Percentiles rank a stretch among this genome's conserved stretches.
Evolutionary conservation across 2,329 filamentous ascomycete species (phyloP).

Genomic region (Epicoccum nigrum): DNA sequence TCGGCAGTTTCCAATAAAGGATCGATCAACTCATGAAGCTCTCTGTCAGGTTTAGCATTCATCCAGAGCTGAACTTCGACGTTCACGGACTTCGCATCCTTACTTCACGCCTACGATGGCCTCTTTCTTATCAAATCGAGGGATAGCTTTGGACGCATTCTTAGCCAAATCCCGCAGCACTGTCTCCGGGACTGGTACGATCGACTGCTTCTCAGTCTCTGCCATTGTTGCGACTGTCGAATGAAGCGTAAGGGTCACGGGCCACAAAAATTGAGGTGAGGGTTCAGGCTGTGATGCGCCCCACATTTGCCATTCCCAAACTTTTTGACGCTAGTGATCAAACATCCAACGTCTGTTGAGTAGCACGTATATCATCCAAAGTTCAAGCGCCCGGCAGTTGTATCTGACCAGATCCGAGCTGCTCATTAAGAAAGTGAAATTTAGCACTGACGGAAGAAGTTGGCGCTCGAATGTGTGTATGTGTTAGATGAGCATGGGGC

Average conservation of each 20-base stretch:
- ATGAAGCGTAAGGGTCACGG: conserved; percentile 10
- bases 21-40: conserved; percentile 34
- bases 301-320: conserved; percentile 6
- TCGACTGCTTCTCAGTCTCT: conserved; percentile 1
- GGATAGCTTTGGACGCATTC: conserved; percentile 32
- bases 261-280: conserved; percentile 11
- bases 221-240: conserved; percentile 2
- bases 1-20: conserved; percentile 44
- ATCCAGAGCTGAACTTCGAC: conserved; percentile 21
- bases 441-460: too few species aligned
- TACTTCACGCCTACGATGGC: conserved; percentile 43
- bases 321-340: conserved; percentile 9
- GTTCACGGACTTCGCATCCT: conserved; percentile 46
- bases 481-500: too few species aligned
- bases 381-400: too few species aligned
- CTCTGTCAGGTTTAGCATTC: conserved; percentile 35
- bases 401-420: too few species aligned
- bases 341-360: not conserved
- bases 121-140: conserved; percentile 34
- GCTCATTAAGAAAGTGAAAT: too few species aligned
- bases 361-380: too few species aligned
- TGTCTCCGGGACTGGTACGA: conserved; percentile 33
- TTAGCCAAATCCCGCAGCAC: conserved; percentile 36
- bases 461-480: too few species aligned
- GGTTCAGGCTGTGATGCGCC: conserved; percentile 5